A percentile compares a stretch with the other conserved stretches of the same genome.
phyloP scores from a whole-genome alignment of 75 land plant species.

The Selaginella tamariscina region DNA sequence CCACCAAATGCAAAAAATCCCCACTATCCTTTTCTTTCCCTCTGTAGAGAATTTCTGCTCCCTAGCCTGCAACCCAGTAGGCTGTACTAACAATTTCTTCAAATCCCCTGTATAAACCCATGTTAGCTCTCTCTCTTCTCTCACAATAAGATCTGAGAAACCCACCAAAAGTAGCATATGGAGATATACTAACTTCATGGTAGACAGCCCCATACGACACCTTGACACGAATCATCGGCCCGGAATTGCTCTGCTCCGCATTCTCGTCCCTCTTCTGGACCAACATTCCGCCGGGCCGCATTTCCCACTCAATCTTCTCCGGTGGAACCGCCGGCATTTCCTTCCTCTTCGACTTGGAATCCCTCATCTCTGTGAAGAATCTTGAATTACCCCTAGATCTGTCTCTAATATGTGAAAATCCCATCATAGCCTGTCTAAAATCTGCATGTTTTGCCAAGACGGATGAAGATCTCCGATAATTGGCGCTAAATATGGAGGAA shows the following conservation, averaged over 20 bases:
- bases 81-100: conserved; percentile 54
- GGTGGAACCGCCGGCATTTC: conserved; percentile 16
- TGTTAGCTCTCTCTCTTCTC: too few relatives aligned
- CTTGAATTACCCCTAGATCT: neutral
- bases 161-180: conserved; percentile 68
- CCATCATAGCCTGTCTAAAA: too few relatives aligned
- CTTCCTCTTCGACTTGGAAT: neutral
- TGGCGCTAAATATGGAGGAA: too few relatives aligned
- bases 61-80: conserved; percentile 51
- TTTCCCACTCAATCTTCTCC: conserved; percentile 54
- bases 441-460: too few relatives aligned
- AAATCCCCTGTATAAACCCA: conserved; percentile 58
- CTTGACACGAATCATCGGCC: conserved; percentile 37
- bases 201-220: conserved; percentile 42
- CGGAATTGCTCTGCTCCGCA: conserved; percentile 18
- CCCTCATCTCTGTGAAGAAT: neutral
- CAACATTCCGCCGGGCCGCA: conserved; percentile 81
- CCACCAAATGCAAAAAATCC: conserved; percentile 48
- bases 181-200: conserved; percentile 47
- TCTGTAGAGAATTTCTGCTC: conserved; percentile 60
- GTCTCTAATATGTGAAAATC: neutral
- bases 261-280: conserved; percentile 63
- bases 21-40: conserved; percentile 57
- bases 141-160: neutral
- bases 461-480: too few relatives aligned